These are phyloP conservation scores for Saprolegnia parasitica DNA, from an alignment of 352 stramenopile genomes.

Conservation along the genomic window DNA sequence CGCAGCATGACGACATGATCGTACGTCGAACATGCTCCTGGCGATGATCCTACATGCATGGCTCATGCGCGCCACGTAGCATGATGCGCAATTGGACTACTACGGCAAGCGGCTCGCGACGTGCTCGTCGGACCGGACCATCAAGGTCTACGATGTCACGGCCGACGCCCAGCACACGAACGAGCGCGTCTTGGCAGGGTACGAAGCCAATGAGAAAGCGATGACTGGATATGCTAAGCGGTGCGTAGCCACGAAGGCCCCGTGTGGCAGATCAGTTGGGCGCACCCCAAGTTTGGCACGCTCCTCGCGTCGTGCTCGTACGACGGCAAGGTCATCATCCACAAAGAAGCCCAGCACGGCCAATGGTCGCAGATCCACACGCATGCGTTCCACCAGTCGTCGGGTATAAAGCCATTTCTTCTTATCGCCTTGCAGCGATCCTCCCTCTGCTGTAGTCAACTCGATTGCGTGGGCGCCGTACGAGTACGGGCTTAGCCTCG, in stretches of 20 bases:
- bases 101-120: conserved; percentile 99
- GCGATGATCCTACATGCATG: too few relatives aligned
- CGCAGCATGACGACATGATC: conserved; percentile 98
- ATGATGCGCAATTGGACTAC: conserved; percentile 99
- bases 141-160: conserved; percentile 96
- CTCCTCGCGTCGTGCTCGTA: conserved; percentile 97
- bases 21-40: conserved; percentile 43
- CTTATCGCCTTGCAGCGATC: conserved; percentile 15
- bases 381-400: conserved; percentile 82
- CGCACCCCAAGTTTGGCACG: conserved; percentile 96
- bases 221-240: too few relatives aligned
- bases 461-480: conserved; percentile 94
- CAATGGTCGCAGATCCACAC: conserved; percentile 93
- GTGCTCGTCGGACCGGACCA: conserved; percentile 95
- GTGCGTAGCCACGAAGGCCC: conserved; percentile 90
- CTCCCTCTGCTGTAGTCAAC: conserved; percentile 73
- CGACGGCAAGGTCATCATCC: conserved; percentile 97
- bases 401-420: conserved; percentile 31
- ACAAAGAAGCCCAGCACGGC: conserved; percentile 90
- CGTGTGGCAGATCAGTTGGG: conserved; percentile 98
- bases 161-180: conserved; percentile 84
- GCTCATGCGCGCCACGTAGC: conserved; percentile 42
- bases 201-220: conserved; percentile 22
- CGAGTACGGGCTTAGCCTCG: conserved; percentile 93
- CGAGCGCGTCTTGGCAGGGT: conserved; percentile 82